These are phyloP conservation scores for Phytophthora fragariaefolia DNA, from an alignment of 352 stramenopile species.

Conservation along the genomic window DNA sequence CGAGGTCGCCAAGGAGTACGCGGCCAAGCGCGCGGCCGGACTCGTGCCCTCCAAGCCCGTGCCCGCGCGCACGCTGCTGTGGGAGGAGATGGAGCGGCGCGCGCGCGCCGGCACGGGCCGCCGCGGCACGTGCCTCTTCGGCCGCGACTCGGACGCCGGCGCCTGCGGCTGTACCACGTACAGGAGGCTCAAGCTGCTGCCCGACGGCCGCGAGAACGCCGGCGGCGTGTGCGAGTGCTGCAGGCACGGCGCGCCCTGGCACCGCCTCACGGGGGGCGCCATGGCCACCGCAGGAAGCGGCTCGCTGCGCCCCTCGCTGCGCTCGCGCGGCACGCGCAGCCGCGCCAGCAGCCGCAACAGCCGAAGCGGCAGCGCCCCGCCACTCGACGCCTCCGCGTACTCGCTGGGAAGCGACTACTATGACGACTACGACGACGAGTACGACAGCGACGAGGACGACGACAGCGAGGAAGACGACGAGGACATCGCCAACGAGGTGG, in stretches of 20 bases:
- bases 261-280: conserved; percentile 60
- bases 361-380: conserved; percentile 20
- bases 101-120: conserved; percentile 38
- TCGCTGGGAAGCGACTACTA: conserved; percentile 53
- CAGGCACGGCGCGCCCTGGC: conserved; percentile 72
- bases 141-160: conserved; percentile 42
- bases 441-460: conserved; percentile 44
- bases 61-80: conserved; percentile 77
- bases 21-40: conserved; percentile 74
- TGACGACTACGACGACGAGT: conserved; percentile 54
- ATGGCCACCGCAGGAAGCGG: conserved; percentile 41
- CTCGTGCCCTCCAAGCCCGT: conserved; percentile 77
- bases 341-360: conserved; percentile 46
- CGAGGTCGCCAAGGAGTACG: conserved; percentile 84
- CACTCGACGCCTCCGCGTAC: conserved; percentile 36
- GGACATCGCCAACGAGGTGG: conserved; percentile 77
- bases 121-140: conserved; percentile 75
- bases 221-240: conserved; percentile 77
- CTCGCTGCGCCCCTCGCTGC: conserved; percentile 23
- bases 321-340: conserved; percentile 33
- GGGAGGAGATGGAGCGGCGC: conserved; percentile 73
- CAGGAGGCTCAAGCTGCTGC: conserved; percentile 51
- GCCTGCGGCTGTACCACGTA: conserved; percentile 71
- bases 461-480: conserved; percentile 66
- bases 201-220: conserved; percentile 48